Evolutionary conservation across 805 yeast genomes (phyloP).

Genomic region (Scheffersomyces lignosus): DNA sequence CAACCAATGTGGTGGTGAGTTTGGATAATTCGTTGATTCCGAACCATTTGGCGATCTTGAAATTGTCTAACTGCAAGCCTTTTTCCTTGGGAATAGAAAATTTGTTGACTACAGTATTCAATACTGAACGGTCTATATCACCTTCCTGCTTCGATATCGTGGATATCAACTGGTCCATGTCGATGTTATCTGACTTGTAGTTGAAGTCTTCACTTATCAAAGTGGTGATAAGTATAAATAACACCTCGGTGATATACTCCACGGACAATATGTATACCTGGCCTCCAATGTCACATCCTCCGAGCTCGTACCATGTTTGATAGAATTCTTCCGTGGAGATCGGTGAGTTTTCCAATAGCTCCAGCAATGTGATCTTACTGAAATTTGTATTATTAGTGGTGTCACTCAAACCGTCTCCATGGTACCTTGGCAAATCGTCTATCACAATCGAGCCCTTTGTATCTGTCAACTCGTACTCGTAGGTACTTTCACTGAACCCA

Average conservation of each 20-base stretch:
- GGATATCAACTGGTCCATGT: conserved; percentile 15
- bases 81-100: conserved; percentile 32
- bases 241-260: conserved; percentile 23
- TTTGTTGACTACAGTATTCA: conserved; percentile 49
- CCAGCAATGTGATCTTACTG: conserved; percentile 20
- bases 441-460: conserved; percentile 30
- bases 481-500: conserved; percentile 29
- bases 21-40: conserved; percentile 44
- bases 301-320: conserved; percentile 48
- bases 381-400: not conserved
- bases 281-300: conserved; percentile 58
- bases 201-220: conserved; percentile 25
- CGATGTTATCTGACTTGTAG: conserved; percentile 16
- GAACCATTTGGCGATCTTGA: conserved; percentile 56
- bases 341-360: conserved; percentile 46
- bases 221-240: conserved; percentile 26
- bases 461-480: conserved; percentile 35
- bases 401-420: conserved; percentile 6
- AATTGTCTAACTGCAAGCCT: conserved; percentile 41
- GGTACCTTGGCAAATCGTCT: conserved; percentile 25
- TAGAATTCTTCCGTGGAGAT: conserved; percentile 57
- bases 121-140: conserved; percentile 26
- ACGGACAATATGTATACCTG: conserved; percentile 32
- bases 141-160: conserved; percentile 8
- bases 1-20: conserved; percentile 16